Evolutionary conservation across 78 protist species (phyloP).

Genomic region (Fonticula alba): DNA sequence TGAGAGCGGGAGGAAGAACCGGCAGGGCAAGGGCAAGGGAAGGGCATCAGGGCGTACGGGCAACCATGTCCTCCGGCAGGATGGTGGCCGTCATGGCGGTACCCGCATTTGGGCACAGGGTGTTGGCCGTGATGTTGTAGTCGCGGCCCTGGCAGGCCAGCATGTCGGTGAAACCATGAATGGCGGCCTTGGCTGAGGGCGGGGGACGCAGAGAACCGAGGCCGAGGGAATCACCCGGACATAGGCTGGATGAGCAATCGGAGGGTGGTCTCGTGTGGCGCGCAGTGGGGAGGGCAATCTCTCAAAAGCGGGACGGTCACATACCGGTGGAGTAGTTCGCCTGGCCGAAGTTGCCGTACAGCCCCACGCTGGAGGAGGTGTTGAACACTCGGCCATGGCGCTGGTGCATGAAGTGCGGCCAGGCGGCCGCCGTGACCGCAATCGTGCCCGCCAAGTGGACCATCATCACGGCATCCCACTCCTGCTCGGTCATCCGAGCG

Average conservation of each 20-base stretch:
- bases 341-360: constrained; percentile 72
- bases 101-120: constrained; percentile 60
- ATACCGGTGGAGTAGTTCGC: constrained; percentile 40
- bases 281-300: no score
- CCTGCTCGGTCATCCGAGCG: constrained; percentile 41
- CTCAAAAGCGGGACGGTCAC: no score
- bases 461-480: constrained; percentile 43
- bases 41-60: no score
- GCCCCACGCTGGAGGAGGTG: constrained; percentile 54
- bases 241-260: no score
- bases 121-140: constrained; percentile 39
- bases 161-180: constrained; percentile 43
- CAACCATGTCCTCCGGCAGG: no score
- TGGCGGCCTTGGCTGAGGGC: constrained; percentile 38
- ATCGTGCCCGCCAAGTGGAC: constrained; percentile 58
- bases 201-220: no score
- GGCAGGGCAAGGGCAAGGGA: no score
- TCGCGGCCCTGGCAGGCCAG: constrained; percentile 53
- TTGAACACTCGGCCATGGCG: constrained; percentile 41
- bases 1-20: no score
- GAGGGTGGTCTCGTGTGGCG: no score
- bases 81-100: constrained; percentile 27
- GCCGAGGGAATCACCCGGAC: no score
- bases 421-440: constrained; percentile 50
- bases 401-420: constrained; percentile 50